Base-by-base conservation (phyloP, 2,329 filamentous ascomycete species). In the Colletotrichum tropicicola region DNA sequence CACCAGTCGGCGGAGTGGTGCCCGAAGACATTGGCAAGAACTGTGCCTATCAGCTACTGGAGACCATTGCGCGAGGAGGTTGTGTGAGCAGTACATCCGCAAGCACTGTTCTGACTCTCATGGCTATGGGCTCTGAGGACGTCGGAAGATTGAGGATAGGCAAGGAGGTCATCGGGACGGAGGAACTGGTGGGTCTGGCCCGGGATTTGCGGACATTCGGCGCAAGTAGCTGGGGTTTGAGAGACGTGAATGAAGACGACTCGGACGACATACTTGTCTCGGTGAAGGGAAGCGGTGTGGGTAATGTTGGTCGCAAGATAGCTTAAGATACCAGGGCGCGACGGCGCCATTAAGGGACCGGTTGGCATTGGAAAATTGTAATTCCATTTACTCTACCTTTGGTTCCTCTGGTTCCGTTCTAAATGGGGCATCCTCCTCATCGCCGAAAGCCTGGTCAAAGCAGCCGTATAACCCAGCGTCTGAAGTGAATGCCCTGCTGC, bases 111-210 rank as follows among this genome's bases (percentile, higher is more conserved):
- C 78, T 99, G 56, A 92, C 90, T 17, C 83, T 99, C 68, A 99
- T 99, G 96, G 93, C 94, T 32, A 98, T 99, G 96, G 96, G 96
- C 0, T 93, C 92, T 1, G 96, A 98, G 75, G 96, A 99, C 77
- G 94, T 99, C 13, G 96, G 96, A 5, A 87, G 96, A 64, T 77
- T 99, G 69, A 88, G 92, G 68, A 75, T 99, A 63, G 93, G 94
- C 30, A 90, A 89, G 71, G 92, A 95, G 48, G 89, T 98, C 1
- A 79, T 98, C 47, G 94, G 89, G 0, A 91, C 90, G 3, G 93
- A 97, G 74, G 91, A 93, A 65, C 83, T 93, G 56, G 86, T 99
- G 60, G 88, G 89, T 52, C 80, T 98, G 57, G 94, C 92, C 10
- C 86, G 96, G 72, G 96, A 99, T 75, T 79, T 98, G 70, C 91